Conservation (phyloP, 2,329 filamentous ascomycete species). For the Didymella keratinophila region DNA sequence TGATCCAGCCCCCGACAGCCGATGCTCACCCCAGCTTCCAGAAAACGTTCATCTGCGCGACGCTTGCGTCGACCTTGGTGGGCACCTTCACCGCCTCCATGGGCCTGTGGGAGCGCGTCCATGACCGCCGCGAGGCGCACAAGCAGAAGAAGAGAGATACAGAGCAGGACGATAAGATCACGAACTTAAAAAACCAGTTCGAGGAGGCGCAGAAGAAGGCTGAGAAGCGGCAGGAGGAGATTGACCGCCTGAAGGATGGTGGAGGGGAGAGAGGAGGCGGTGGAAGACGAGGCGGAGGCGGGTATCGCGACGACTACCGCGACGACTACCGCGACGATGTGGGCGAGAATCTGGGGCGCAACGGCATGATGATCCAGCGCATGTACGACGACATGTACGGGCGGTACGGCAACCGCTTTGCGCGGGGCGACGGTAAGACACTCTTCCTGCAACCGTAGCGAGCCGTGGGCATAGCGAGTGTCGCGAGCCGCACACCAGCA, state of each 20-base stretch:
- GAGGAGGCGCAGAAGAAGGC: slow-evolving; percentile 40
- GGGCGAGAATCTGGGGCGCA: slow-evolving; percentile 41
- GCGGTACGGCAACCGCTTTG: slow-evolving; percentile 48
- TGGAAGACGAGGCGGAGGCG: slow-evolving; percentile 7
- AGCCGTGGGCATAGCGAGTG: no score
- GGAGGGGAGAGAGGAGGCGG: slow-evolving; percentile 12
- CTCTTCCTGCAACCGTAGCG: no score
- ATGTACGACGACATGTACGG: slow-evolving; percentile 50
- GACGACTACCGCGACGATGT: slow-evolving; percentile 45
- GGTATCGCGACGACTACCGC: slow-evolving; percentile 29
- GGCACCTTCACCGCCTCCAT: slow-evolving; percentile 56
- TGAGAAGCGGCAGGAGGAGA: slow-evolving; percentile 36
- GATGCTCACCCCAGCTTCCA: slow-evolving; percentile 20
- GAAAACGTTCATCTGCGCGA: slow-evolving; percentile 58
- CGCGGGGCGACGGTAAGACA: slow-evolving; percentile 50
- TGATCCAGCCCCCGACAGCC: slow-evolving; percentile 19
- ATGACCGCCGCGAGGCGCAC: slow-evolving; percentile 47
- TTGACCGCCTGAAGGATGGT: slow-evolving; percentile 31
- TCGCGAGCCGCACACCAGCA: no score
- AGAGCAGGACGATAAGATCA: slow-evolving; percentile 47
- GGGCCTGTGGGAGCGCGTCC: slow-evolving; percentile 53
- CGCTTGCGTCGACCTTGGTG: slow-evolving; percentile 54
- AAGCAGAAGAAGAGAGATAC: slow-evolving; percentile 51
- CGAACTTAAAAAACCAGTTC: slow-evolving; percentile 42
- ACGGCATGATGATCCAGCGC: slow-evolving; percentile 47